Evolutionary conservation across 352 stramenopile genomes (phyloP).

Genomic region (Pythium plurisporium): DNA sequence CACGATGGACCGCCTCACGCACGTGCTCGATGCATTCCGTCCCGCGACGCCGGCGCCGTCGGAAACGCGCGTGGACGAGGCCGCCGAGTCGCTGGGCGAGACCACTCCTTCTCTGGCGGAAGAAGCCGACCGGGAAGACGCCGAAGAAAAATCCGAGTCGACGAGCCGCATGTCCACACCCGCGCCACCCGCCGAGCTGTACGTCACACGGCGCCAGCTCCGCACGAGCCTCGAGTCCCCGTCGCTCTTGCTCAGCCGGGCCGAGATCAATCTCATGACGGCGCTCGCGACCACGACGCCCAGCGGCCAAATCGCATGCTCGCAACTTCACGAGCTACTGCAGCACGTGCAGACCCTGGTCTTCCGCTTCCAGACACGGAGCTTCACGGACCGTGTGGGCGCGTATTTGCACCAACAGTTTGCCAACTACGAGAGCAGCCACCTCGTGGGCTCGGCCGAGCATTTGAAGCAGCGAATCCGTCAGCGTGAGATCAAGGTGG

Average conservation of each 20-base stretch:
- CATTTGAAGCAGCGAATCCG: conserved; percentile 47
- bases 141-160: not conserved
- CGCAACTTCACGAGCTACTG: conserved; percentile 35
- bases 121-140: not conserved
- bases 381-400: conserved; percentile 34
- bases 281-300: conserved; percentile 33
- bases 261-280: conserved; percentile 55
- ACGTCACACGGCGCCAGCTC: conserved; percentile 39
- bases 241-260: conserved; percentile 44
- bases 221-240: conserved; percentile 46
- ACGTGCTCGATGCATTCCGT: conserved; percentile 29
- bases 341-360: conserved; percentile 44
- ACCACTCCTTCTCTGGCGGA: not conserved
- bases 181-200: conserved; percentile 11
- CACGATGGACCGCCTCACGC: conserved; percentile 38
- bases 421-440: conserved; percentile 40
- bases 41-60: conserved; percentile 11
- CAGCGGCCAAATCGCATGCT: conserved; percentile 26
- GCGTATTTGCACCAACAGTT: conserved; percentile 52
- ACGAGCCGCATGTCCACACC: not conserved
- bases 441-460: conserved; percentile 37
- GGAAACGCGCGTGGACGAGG: not conserved
- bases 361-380: conserved; percentile 54
- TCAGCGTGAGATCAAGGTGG: conserved; percentile 37
- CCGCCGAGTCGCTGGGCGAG: not conserved